These are phyloP conservation scores for Cotoneaster glaucophyllus DNA, from an alignment of 306 rosid genomes.

Conservation along the genomic window DNA sequence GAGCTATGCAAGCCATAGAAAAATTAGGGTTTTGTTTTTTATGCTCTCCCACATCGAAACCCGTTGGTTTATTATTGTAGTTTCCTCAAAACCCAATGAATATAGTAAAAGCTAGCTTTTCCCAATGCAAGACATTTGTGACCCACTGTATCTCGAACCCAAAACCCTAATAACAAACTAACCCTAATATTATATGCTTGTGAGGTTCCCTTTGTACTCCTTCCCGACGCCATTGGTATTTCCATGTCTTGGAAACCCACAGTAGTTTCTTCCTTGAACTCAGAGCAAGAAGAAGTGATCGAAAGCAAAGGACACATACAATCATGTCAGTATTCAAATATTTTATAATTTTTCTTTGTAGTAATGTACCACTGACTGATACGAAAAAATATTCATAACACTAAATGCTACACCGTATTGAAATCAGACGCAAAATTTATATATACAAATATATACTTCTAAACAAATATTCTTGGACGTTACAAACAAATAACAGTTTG, in stretches of 20 bases:
- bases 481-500: too few species aligned
- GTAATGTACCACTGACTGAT: too few species aligned
- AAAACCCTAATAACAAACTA: conserved; percentile 16
- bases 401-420: too few species aligned
- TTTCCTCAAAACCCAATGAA: conserved; percentile 12
- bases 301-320: neutral
- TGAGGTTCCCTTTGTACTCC: neutral
- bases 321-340: neutral
- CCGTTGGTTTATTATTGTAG: neutral
- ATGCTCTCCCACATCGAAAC: conserved; percentile 9
- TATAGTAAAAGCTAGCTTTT: neutral
- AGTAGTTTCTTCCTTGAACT: neutral
- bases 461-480: too few species aligned
- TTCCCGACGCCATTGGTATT: conserved; percentile 21
- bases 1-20: conserved; percentile 15
- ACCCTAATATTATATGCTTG: neutral
- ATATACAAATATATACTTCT: too few species aligned
- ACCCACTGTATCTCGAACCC: neutral
- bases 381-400: too few species aligned
- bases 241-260: conserved; percentile 11
- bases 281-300: neutral
- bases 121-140: conserved; percentile 19
- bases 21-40: conserved; percentile 2
- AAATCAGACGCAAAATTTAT: too few species aligned
- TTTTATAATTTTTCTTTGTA: too few species aligned